Percentiles rank a stretch among this genome's conserved stretches.
Evolutionary conservation across 805 yeast species (phyloP).

Genomic region (Wickerhamomyces queroliae): DNA sequence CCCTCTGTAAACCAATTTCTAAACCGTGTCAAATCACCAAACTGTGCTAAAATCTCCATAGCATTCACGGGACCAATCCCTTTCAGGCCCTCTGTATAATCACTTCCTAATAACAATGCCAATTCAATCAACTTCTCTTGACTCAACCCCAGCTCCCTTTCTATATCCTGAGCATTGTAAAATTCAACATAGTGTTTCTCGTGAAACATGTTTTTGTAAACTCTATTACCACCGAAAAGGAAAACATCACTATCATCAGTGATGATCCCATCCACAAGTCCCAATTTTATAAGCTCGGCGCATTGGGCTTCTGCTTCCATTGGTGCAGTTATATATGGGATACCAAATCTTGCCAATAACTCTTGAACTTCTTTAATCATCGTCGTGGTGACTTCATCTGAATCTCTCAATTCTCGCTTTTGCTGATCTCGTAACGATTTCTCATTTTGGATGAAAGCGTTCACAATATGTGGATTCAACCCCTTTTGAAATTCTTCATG

Average conservation of each 20-base stretch:
- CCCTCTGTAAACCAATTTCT: conserved; percentile 36
- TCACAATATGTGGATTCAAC: conserved; percentile 24
- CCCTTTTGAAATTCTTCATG: conserved; percentile 55
- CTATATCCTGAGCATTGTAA: conserved; percentile 57
- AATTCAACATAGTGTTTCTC: conserved; percentile 90
- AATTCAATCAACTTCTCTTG: conserved; percentile 66
- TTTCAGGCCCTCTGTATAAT: conserved; percentile 87
- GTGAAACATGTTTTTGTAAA: conserved; percentile 91
- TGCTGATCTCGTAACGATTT: conserved; percentile 52
- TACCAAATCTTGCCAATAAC: conserved; percentile 78
- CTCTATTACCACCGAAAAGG: conserved; percentile 78
- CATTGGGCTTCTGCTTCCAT: conserved; percentile 99
- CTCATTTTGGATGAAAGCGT: conserved; percentile 29
- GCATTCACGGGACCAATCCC: conserved; percentile 95
- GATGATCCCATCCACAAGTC: conserved; percentile 87
- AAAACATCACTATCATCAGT: conserved; percentile 98
- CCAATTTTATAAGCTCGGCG: conserved; percentile 64
- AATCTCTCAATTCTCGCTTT: conserved; percentile 69
- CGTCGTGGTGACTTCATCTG: conserved; percentile 82
- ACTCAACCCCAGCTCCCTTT: conserved; percentile 55
- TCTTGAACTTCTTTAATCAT: conserved; percentile 94
- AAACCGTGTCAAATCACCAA: conserved; percentile 38
- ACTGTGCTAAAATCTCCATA: conserved; percentile 85
- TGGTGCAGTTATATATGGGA: conserved; percentile 93
- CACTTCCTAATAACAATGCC: conserved; percentile 87